Percentiles rank a stretch among this genome's conserved stretches.
phyloP scores from a whole-genome alignment of 495 filamentous ascomycete species.

The Trichoderma reesei region DNA sequence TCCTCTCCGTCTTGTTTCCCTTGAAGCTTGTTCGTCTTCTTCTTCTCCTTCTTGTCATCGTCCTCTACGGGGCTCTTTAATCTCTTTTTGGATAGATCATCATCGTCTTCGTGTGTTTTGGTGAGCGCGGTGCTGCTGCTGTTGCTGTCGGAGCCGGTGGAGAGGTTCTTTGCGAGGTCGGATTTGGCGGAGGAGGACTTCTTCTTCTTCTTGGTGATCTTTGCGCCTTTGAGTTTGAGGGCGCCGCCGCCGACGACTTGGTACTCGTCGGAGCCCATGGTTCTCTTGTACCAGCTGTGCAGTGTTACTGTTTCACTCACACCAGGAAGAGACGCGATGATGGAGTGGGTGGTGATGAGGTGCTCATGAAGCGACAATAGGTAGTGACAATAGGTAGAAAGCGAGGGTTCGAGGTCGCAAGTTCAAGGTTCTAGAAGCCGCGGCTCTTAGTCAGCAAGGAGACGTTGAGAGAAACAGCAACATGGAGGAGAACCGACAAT shows the following conservation, averaged over 20 bases:
- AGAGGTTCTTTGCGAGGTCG: constrained; percentile 29
- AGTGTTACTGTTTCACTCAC: too few relatives aligned
- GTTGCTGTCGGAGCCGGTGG: constrained; percentile 15
- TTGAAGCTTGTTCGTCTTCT: too few relatives aligned
- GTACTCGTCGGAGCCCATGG: constrained; percentile 62
- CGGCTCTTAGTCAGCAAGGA: constrained; percentile 5
- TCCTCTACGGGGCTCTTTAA: constrained; percentile 13
- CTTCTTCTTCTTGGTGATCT: constrained; percentile 53
- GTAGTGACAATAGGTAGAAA: background rate
- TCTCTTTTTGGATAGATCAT: constrained; percentile 16
- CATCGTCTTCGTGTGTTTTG: constrained; percentile 13
- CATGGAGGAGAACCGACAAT: background rate
- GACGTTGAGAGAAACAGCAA: too few relatives aligned
- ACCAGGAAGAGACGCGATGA: too few relatives aligned
- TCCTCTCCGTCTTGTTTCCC: constrained; percentile 11
- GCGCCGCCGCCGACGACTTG: constrained; percentile 50
- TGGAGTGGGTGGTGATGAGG: too few relatives aligned
- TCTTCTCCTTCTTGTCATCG: constrained; percentile 12
- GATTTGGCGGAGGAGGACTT: constrained; percentile 34
- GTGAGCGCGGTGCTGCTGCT: constrained; percentile 11
- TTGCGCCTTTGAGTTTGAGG: constrained; percentile 72
- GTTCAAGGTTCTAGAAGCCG: background rate
- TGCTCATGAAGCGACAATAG: background rate
- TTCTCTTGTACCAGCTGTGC: too few relatives aligned
- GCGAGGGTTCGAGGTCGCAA: too few relatives aligned